A percentile compares a stretch with the other conserved stretches of the same genome.
phyloP scores from a whole-genome alignment of 768 basidiomycete species.

The Kwoniella dejecticola region DNA sequence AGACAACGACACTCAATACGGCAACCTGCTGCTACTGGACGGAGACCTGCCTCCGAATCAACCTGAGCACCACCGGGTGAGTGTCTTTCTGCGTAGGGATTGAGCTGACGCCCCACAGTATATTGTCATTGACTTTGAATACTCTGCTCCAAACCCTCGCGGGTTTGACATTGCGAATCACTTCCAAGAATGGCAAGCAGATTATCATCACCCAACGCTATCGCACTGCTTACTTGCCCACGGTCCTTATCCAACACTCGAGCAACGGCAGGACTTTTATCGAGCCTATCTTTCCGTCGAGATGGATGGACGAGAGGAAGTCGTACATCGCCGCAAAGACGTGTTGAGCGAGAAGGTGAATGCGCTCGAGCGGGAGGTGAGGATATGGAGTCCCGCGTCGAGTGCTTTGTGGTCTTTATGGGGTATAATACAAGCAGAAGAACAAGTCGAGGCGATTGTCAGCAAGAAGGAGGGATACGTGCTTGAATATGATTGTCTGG shows the following conservation, averaged over 20 bases:
- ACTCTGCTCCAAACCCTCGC: slow-evolving; percentile 86
- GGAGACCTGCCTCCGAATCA: slow-evolving; percentile 58
- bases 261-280: slow-evolving; percentile 82
- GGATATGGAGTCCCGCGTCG: slow-evolving; percentile 83
- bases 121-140: slow-evolving; percentile 97
- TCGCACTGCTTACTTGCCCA: slow-evolving; percentile 57
- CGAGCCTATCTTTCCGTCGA: slow-evolving; percentile 69
- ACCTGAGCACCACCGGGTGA: slow-evolving; percentile 76
- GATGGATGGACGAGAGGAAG: slow-evolving; percentile 42
- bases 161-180: slow-evolving; percentile 96
- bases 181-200: slow-evolving; percentile 94
- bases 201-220: slow-evolving; percentile 68
- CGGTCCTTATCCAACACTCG: slow-evolving; percentile 69
- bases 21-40: slow-evolving; percentile 79
- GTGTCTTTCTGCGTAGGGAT: slow-evolving; percentile 23
- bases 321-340: slow-evolving; percentile 35
- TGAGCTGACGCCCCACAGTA: slow-evolving; percentile 60
- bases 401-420: slow-evolving; percentile 93
- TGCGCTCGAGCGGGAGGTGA: slow-evolving; percentile 75
- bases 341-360: slow-evolving; percentile 60
- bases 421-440: slow-evolving; percentile 81
- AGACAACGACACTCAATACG: slow-evolving; percentile 96
- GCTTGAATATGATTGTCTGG: slow-evolving; percentile 83
- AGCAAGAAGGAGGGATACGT: slow-evolving; percentile 55
- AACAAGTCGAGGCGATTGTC: slow-evolving; percentile 56